Evolutionary conservation across 2,329 filamentous ascomycete species (phyloP), one percentile per base, ranked within the genome.

Genomic region (Stagonosporopsis cucurbitacearum): DNA sequence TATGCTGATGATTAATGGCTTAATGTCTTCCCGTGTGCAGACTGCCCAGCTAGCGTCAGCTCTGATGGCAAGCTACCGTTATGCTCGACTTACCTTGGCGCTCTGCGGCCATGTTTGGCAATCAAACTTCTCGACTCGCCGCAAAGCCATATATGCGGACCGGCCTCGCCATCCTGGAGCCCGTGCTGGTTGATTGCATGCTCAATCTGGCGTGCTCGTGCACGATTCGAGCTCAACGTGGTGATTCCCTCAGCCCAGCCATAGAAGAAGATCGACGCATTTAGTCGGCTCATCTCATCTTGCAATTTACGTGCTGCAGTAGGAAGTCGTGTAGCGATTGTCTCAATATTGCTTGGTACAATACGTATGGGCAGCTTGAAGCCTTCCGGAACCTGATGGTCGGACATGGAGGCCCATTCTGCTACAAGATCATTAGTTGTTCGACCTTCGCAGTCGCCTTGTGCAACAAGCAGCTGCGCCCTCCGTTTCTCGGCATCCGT

Each of bases 181-280:
- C 74, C 73, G 56, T 82, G 77, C 57, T 80, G 78, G 58, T 88
- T 85, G 43, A 89, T 77, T 2, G 81, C 77, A 22, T 69, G 72
- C 61, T 90, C 85, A 40, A 93, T 84, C 60, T 87, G 83, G 61
- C 85, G 89, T 20, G 85, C 83, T 40, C 89, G 86, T 1, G 84
- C 84, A 20, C 84, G 81, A 68, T 93, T 92, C 58, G 87, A 88
- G 3, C 88, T 91, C 47, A 93, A 75, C 0, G 89, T 92, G 1
- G 87, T 89, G 23, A 83, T 69, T 0, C 81, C 78, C 8, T 78
- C 75, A 9, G 80, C 80, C 90, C 90, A 93, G 15, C 89, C 89
- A 66, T 87, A 86, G 48, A 89, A 78, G 67, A 92, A 91, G 8
- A 91, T 88, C 19, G 87, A 87, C 49, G 81, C 76, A 65, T 91